Conservation (phyloP, 2,329 filamentous ascomycete species). For the Alternaria burnsii region DNA sequence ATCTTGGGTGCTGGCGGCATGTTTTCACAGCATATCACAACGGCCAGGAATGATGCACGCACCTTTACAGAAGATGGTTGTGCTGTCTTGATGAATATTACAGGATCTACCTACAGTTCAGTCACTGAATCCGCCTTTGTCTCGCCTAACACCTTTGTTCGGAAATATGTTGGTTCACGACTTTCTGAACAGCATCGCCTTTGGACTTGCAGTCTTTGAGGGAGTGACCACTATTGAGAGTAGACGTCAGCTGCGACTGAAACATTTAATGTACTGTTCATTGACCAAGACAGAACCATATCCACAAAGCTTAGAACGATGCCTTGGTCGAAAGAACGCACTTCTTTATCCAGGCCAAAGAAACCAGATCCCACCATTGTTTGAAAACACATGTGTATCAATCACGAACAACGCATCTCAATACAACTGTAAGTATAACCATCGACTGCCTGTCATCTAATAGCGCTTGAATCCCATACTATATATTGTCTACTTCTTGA, state of each 20-base stretch:
- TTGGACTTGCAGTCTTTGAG: not conserved
- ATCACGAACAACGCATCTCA: not conserved
- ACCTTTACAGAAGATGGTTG: not conserved
- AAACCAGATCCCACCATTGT: not conserved
- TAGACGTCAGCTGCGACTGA: not conserved
- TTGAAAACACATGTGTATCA: not conserved
- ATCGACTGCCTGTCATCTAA: not conserved
- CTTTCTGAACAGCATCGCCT: too few relatives aligned
- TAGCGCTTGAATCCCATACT: not conserved
- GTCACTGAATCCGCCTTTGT: not conserved
- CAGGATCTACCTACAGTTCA: not conserved
- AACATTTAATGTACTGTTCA: not conserved
- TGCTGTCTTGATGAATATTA: too few relatives aligned
- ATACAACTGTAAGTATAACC: not conserved
- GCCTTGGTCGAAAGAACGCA: not conserved
- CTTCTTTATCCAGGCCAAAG: not conserved
- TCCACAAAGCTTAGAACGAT: not conserved
- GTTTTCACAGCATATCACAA: too few relatives aligned
- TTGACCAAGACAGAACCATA: not conserved
- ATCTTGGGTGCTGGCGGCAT: not conserved
- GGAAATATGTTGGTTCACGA: not conserved
- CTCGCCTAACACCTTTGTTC: not conserved
- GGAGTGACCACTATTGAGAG: too few relatives aligned
- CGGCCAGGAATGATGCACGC: not conserved
- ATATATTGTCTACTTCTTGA: not conserved